Evolutionary conservation across 164 flowering plant species (phyloP), one percentile per base, ranked within the genome.

Genomic region (Santalum album): DNA sequence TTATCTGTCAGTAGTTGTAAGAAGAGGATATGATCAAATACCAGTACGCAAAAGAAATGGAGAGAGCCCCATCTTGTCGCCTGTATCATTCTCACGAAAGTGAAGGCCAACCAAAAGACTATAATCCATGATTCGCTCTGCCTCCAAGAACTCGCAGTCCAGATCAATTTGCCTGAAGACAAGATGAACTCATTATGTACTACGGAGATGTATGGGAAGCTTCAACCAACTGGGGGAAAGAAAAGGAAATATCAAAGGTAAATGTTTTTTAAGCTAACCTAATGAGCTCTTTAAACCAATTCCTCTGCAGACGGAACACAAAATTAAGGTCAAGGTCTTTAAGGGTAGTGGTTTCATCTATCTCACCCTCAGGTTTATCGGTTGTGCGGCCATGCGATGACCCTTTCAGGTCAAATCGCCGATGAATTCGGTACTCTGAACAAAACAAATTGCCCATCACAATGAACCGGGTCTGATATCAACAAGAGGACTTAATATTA

Each of bases 281-380:
- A 55, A 84, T 84, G 43, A 87, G 77, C 35, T 84, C 87, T 56
- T 79, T 69, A 57, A 64, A 81, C 90, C 84, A 78, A 59, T 67
- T 69, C n/a, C 36, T 47, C 43, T 83, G 82, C 12, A 87, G 73
- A 21, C 84, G 87, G 70, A 87, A 87, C 22, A 74, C 77, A 64
- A 63, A 87, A 62, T 87, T 80, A n/a, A 87, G 87, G 64, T 87
- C 96, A 42, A 87, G 87, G 59, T 87, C 96, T 70, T 87, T 87
- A 2, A 84, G 78, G 49, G 96, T 87, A 3, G 92, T 83, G 20
- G 84, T 87, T 62, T 83, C 91, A 64, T 84, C 92, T 49, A 87
- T 81, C 51, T 83, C 92, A 14, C 59, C 79, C 59, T 75, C 82
- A 1, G 81, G 72, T 53, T 75, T 87, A 59, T 83, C 83, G 1